Base-by-base conservation (phyloP, 73 alveolate species). In the Paramecium octaurelia region DNA sequence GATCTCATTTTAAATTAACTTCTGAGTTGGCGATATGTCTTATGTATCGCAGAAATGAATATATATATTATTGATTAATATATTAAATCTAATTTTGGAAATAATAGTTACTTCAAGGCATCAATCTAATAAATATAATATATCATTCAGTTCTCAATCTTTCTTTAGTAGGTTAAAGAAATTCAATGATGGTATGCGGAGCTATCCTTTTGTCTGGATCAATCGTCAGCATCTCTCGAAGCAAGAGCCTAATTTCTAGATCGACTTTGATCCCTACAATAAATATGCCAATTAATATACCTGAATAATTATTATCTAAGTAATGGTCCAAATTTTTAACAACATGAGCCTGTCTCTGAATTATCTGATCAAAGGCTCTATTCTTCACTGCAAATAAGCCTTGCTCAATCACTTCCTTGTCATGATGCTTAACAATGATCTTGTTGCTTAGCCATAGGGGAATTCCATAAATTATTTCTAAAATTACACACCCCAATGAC, bases 401-500 rank as follows among this genome's bases (percentile, higher is more conserved):
- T 35, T 64, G 38, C 1, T 64, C 54, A 20, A 64, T 23, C 1
- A 23, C 14, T 20, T 87, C 87, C 46, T 87, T 38, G 5, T 77
- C 77, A 8, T 68, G 31, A 14, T 64, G 43, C 6, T 21, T 87
- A 29, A 87, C 93, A 34, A 68, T 59, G 2, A 86, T 87, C 42
- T 68, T 68, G 12, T 58, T 36, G 29, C 58, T 68, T 84, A 87
- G 18, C 93, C 89, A 87, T 9, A 87, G 64, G 1, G 93, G 88
- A 16, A 68, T 87, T 34, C 93, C 93, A 60, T 59, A 64, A 20
- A 68, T 11, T 3, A 87, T 87, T 64, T 87, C 88, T 58, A 68
- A 40, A 35, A 68, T 87, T 38, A 87, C 93, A 87, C 93, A 87
- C 3, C 93, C 93, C 64, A 87, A 60, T 34, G 88, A 38, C 93